A percentile compares a stretch with the other conserved stretches of the same genome.
Conservation (phyloP, 257 asterid genomes). For the Solanum appendiculatum region DNA sequence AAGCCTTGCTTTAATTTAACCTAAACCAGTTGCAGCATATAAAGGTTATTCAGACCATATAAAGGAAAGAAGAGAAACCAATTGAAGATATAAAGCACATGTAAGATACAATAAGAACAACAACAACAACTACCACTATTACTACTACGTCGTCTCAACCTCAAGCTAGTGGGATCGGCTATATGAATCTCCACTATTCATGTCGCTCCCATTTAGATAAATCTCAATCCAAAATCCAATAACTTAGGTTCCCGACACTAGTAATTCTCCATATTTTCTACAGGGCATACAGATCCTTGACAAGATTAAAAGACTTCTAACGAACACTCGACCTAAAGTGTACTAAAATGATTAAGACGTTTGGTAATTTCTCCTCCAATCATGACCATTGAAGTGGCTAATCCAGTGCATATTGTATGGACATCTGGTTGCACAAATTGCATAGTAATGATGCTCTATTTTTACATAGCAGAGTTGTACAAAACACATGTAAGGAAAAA, state of each 20-base stretch:
- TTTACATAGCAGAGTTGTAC: background rate
- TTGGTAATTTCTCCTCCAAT: background rate
- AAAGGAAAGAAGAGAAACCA: background rate
- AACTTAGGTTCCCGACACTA: background rate
- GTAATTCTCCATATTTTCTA: background rate
- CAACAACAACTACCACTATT: background rate
- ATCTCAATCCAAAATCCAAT: background rate
- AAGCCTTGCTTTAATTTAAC: conserved; percentile 92
- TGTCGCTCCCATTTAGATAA: background rate
- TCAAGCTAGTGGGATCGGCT: background rate
- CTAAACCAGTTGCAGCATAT: conserved; percentile 18
- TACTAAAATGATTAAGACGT: background rate
- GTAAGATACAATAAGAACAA: background rate
- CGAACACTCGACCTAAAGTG: background rate
- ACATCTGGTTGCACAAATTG: background rate
- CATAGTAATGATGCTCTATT: background rate
- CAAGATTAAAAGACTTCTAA: background rate
- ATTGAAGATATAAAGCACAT: background rate
- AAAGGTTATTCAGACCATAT: background rate
- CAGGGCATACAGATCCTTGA: background rate
- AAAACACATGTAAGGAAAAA: background rate
- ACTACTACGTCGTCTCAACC: background rate
- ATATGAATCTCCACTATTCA: background rate
- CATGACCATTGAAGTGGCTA: background rate
- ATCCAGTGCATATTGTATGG: background rate